Evolutionary conservation across 2,329 filamentous ascomycete species (phyloP), one percentile per base, ranked within the genome.

Genomic region (Thielaviopsis musarum): DNA sequence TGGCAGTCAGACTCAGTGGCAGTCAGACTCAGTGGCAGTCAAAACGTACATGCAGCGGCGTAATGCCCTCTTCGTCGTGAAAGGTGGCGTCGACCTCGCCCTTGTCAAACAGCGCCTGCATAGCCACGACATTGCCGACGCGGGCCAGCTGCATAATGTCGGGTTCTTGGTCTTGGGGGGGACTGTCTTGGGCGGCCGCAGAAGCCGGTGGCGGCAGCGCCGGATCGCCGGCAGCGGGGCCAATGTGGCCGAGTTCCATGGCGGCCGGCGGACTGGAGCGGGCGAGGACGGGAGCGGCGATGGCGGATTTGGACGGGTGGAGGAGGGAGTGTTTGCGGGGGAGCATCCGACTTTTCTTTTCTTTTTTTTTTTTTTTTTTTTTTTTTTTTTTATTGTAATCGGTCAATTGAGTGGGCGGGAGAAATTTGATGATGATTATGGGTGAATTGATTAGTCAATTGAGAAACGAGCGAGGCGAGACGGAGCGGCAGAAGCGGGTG

Each of bases 61-160:
- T 97, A 69, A 98, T 96, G 68, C 89, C 90, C 71, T 98, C 90
- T 59, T 87, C 87, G 69, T 98, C 93, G 59, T 79, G 80, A 70
- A 90, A 93, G 58, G 83, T 88, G 56, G 89, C 88, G 70, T 89
- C 87, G 70, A 80, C 88, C 66, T 87, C 88, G 65, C 86, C 85
- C 60, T 80, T 81, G 68, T 91, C 88, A 65, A 96, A 95, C 57
- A 98, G 77, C 74, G 84, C 90, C 74, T 95, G 87, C 76, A 98
- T 93, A 58, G 82, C 86, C 7, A 78, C 76, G 62, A 96, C 81
- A 69, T 98, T 90, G 60, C 94, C 93, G 65, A 95, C 73, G 62
- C 93, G 80, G 49, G 93, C 90, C 69, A 96, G 75, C 74, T 96
- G 91, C 91, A 98, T 97, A 65, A 98, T 85, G 73, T 98, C 91